phyloP scores from a whole-genome alignment of 1,139 yeast species.

The Taiozyma sp. region DNA sequence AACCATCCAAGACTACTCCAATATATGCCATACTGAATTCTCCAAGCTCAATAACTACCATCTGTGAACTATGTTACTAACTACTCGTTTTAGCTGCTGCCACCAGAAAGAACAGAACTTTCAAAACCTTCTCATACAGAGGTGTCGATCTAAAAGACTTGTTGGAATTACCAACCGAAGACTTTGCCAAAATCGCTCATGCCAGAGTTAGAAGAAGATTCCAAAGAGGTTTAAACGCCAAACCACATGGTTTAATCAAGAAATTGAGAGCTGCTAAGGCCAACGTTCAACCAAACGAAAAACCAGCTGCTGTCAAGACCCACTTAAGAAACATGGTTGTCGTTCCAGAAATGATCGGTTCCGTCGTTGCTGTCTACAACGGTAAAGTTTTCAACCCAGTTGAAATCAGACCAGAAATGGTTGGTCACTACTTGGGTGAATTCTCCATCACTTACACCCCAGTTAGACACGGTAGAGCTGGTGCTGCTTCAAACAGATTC shows the following conservation, averaged over 20 bases:
- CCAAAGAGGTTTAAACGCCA: conserved; percentile 94
- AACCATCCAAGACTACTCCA: neutral
- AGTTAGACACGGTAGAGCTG: conserved; percentile 99
- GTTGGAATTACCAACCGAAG: conserved; percentile 93
- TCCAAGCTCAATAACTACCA: neutral
- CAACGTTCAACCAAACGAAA: conserved; percentile 89
- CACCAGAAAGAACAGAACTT: conserved; percentile 79
- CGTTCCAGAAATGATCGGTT: conserved; percentile 99
- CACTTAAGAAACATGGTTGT: conserved; percentile 99
- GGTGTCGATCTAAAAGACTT: conserved; percentile 97
- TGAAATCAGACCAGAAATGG: conserved; percentile 99
- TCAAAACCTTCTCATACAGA: conserved; percentile 98
- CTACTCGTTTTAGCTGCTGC: conserved; percentile 17
- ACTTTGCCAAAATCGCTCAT: conserved; percentile 93
- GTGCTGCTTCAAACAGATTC: conserved; percentile 79
- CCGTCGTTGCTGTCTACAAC: conserved; percentile 98
- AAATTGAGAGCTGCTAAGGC: conserved; percentile 98
- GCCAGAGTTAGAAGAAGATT: conserved; percentile 99
- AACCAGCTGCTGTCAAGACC: conserved; percentile 98
- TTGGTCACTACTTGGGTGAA: conserved; percentile 99
- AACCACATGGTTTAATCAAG: conserved; percentile 96
- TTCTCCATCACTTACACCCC: conserved; percentile 99
- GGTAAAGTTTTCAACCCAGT: conserved; percentile 99
- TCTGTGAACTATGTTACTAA: conserved; percentile 13
- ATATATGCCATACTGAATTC: neutral